phyloP scores from a whole-genome alignment of 2,329 filamentous ascomycete species.

The Penicillium sclerotigenum region DNA sequence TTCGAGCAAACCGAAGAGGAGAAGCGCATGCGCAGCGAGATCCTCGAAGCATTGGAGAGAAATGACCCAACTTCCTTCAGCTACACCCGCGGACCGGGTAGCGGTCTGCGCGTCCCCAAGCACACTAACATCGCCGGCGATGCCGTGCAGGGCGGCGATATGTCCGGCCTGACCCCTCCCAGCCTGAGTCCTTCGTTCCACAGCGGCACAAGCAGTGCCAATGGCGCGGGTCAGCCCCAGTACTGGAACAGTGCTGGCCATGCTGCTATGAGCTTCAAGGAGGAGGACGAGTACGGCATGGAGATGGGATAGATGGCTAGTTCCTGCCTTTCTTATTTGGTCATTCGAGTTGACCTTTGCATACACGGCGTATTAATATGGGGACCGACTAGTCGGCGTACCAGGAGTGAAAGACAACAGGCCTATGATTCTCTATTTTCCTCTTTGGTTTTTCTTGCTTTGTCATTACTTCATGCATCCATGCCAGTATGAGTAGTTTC shows the following conservation, averaged over 20 bases:
- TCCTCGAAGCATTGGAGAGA: slow-evolving; percentile 80
- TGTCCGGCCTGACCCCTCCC: slow-evolving; percentile 53
- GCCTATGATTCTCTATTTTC: background rate
- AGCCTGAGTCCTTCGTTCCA: slow-evolving; percentile 67
- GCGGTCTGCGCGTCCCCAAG: slow-evolving; percentile 83
- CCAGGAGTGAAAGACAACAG: slow-evolving; percentile 14
- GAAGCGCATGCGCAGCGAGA: slow-evolving; percentile 89
- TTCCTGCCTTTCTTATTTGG: slow-evolving; percentile 3
- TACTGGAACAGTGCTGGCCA: slow-evolving; percentile 52
- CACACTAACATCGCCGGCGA: slow-evolving; percentile 91
- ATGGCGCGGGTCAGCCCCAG: slow-evolving; percentile 50
- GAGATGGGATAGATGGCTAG: slow-evolving; percentile 49
- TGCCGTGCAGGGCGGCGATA: slow-evolving; percentile 51
- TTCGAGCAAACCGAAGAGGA: slow-evolving; percentile 88
- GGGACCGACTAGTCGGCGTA: slow-evolving; percentile 18
- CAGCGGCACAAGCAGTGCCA: slow-evolving; percentile 65
- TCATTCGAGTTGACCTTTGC: slow-evolving; percentile 24
- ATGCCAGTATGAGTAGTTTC: slow-evolving; percentile 10
- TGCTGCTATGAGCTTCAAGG: slow-evolving; percentile 74
- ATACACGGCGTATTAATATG: slow-evolving; percentile 30
- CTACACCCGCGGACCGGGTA: slow-evolving; percentile 80
- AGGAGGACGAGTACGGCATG: slow-evolving; percentile 92
- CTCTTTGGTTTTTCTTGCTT: slow-evolving; percentile 18
- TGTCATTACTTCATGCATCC: slow-evolving; percentile 12
- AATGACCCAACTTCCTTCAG: slow-evolving; percentile 72